Evolutionary conservation across 768 basidiomycete genomes (phyloP).

Genomic region (Lactarius tabidus): DNA sequence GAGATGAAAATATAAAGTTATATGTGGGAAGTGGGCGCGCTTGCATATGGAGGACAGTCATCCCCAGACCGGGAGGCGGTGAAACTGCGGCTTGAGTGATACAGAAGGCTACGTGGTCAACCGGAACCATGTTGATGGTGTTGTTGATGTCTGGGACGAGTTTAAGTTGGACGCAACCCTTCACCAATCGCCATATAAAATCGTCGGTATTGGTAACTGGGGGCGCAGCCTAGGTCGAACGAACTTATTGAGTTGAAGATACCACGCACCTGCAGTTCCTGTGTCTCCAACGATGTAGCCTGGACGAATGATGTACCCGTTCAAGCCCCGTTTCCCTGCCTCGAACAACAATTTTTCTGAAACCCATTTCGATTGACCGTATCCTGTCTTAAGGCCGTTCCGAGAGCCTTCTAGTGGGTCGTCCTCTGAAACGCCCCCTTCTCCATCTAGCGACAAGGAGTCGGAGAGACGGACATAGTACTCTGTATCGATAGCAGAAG

Average conservation of each 20-base stretch:
- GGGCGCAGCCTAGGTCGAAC: background rate
- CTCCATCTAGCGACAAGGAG: constrained; percentile 43
- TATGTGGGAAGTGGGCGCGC: constrained; percentile 85
- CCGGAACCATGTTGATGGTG: constrained; percentile 96
- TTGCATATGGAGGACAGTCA: constrained; percentile 77
- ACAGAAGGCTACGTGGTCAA: constrained; percentile 90
- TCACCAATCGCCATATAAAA: constrained; percentile 97
- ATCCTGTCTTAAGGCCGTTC: constrained; percentile 75
- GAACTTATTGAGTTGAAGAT: background rate
- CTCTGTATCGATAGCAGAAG: constrained; percentile 89
- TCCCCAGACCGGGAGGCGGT: constrained; percentile 39
- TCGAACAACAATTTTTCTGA: constrained; percentile 92
- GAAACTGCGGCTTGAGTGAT: constrained; percentile 68
- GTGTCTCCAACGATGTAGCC: constrained; percentile 97
- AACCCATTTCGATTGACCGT: constrained; percentile 99
- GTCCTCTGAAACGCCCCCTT: constrained; percentile 74
- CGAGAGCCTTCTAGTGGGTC: constrained; percentile 89
- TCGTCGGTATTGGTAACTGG: constrained; percentile 95
- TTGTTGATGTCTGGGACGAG: constrained; percentile 97
- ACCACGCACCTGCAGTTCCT: constrained; percentile 66
- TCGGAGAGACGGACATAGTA: constrained; percentile 89
- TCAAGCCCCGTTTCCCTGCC: constrained; percentile 80
- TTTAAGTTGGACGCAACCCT: constrained; percentile 98
- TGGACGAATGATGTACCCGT: constrained; percentile 84
- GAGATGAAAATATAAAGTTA: constrained; percentile 75